phyloP scores from a whole-genome alignment of 805 yeast species.

The Candida chilensis region DNA sequence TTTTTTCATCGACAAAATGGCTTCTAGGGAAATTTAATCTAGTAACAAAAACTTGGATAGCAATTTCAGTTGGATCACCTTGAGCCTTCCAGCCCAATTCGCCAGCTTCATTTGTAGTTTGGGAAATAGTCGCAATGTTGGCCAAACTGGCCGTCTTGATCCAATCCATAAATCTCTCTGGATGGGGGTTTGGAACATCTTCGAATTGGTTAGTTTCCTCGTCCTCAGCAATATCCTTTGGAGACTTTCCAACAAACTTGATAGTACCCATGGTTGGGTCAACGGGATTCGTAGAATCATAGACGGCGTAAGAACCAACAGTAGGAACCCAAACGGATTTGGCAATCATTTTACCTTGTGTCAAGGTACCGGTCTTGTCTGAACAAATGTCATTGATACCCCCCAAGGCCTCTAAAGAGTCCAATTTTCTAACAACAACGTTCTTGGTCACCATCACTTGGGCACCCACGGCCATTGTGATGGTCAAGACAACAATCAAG shows the following conservation, averaged over 20 bases:
- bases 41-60: conserved; percentile 69
- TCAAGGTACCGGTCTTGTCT: conserved; percentile 76
- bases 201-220: conserved; percentile 22
- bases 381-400: conserved; percentile 76
- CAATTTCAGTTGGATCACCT: conserved; percentile 89
- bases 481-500: conserved; percentile 71
- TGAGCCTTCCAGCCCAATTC: conserved; percentile 60
- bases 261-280: conserved; percentile 55
- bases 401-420: conserved; percentile 72
- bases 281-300: conserved; percentile 49
- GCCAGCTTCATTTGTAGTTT: conserved; percentile 30
- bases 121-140: conserved; percentile 62
- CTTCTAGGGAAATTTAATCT: conserved; percentile 46
- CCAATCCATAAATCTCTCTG: conserved; percentile 35
- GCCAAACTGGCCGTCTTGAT: conserved; percentile 65
- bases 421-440: conserved; percentile 70
- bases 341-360: conserved; percentile 76
- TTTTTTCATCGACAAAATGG: too few relatives aligned
- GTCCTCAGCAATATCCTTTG: conserved; percentile 24
- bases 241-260: conserved; percentile 19
- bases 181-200: conserved; percentile 6
- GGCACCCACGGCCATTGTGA: conserved; percentile 81
- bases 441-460: conserved; percentile 59
- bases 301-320: conserved; percentile 46
- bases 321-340: conserved; percentile 61